Base-by-base conservation (phyloP, 139 green algal species). In the Desmodesmus armatus region DNA sequence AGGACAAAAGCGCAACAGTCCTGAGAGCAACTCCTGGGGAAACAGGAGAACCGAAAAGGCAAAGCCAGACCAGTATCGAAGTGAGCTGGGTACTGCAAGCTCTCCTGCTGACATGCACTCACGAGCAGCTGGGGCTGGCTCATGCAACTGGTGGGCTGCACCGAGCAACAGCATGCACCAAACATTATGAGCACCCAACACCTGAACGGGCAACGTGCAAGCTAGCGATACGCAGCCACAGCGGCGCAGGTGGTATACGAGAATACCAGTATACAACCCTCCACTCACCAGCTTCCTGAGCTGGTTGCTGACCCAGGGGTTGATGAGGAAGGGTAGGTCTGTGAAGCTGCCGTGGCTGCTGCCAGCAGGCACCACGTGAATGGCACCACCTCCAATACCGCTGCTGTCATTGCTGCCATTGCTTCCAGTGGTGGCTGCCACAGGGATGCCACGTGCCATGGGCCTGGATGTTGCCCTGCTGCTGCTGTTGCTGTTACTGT, bases 271-370 rank as follows among this genome's bases (percentile, higher is more conserved):
- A 25, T 5, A n/a, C n/a, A n/a, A n/a, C n/a, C n/a, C n/a, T n/a
- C n/a, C n/a, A 44, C 76, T 71, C 76, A 82, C 76, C 76, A 65
- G 35, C 27, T 71, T 71, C 13, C 76, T 66, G 35, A 82, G 76
- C 15, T 35, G 29, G 27, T 67, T 25, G 19, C 11, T 60, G 5
- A 55, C 76, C 76, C 76, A 82, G 5, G 35, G n/a, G 25, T 37
- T 35, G 23, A 82, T 21, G 55, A 82, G 76, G 76, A 82, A 82
- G 5, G 76, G 76, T 11, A 82, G 55, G 31, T 82, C 76, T 31
- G 76, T 82, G 37, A 82, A 82, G 15, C 53, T 82, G 29, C 53
- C 76, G 55, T 82, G 76, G 15, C 51, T 58, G 25, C 53, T 72
- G 35, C 76, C 76, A 19, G 53, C 13, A 23, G 76, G 76, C 7